Conservation (phyloP, 2,329 filamentous ascomycete genomes). For the Corynespora cassiicola region DNA sequence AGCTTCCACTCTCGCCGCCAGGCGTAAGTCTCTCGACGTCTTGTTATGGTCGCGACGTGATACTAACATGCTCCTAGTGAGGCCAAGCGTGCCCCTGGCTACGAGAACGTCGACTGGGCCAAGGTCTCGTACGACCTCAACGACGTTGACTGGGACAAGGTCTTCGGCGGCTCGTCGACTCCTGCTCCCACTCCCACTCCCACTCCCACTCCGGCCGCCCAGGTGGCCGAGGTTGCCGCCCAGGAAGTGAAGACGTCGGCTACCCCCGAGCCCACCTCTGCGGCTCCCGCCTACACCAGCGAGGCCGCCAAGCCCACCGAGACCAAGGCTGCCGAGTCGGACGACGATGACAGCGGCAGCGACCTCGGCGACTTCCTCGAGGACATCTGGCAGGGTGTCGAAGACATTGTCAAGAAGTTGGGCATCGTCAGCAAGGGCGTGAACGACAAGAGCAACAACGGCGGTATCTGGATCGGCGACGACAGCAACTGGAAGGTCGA, state of each 20-base stretch:
- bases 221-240: slow-evolving; percentile 12
- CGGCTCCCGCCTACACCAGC: slow-evolving; percentile 9
- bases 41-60: background rate
- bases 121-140: slow-evolving; percentile 31
- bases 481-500: slow-evolving; percentile 42
- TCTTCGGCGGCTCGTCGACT: too few species aligned
- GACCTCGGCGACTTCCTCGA: slow-evolving; percentile 18
- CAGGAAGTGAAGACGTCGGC: slow-evolving; percentile 9
- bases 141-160: slow-evolving; percentile 35
- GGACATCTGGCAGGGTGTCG: slow-evolving; percentile 26
- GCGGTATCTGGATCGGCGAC: slow-evolving; percentile 43
- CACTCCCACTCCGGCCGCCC: slow-evolving; percentile 16
- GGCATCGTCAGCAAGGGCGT: slow-evolving; percentile 29
- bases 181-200: slow-evolving; percentile 26
- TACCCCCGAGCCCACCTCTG: slow-evolving; percentile 4
- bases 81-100: slow-evolving; percentile 31
- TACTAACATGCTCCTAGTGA: slow-evolving; percentile 30
- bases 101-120: slow-evolving; percentile 36
- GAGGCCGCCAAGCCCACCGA: slow-evolving; percentile 11
- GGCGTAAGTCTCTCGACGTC: slow-evolving; percentile 27
- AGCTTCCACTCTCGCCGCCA: slow-evolving; percentile 44
- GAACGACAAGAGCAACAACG: slow-evolving; percentile 36
- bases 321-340: slow-evolving; percentile 4
- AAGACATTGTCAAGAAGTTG: slow-evolving; percentile 23
- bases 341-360: slow-evolving; percentile 7